Evolutionary conservation across 192 early-diverging fungal genomes (phyloP).

Genomic region (Coemansia biformis): DNA sequence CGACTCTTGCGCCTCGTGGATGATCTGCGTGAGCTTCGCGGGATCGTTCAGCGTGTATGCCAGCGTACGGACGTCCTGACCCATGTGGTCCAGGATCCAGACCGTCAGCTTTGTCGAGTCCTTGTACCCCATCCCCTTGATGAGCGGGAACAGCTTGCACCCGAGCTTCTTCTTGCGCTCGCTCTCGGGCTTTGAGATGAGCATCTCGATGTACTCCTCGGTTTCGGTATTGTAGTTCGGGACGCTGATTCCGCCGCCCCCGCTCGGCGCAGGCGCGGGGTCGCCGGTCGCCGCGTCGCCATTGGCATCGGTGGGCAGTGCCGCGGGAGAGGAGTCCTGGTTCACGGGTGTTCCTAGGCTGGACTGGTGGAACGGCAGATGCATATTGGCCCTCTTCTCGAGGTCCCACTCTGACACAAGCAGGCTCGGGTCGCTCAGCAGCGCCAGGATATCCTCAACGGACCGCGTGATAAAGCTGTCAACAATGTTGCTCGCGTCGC

Average conservation of each 20-base stretch:
- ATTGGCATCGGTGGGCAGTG: slow-evolving; percentile 1
- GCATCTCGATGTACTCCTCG: slow-evolving; percentile 48
- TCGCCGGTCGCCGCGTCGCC: not conserved
- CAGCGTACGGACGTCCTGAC: slow-evolving; percentile 46
- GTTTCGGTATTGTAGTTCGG: slow-evolving; percentile 34
- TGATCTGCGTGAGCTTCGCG: slow-evolving; percentile 24
- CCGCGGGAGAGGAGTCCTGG: slow-evolving; percentile 9
- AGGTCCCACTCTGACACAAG: slow-evolving; percentile 43
- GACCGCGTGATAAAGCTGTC: slow-evolving; percentile 21
- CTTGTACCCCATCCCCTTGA: slow-evolving; percentile 51
- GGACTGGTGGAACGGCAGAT: slow-evolving; percentile 8
- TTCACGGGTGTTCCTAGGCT: slow-evolving; percentile 9
- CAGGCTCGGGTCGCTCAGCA: slow-evolving; percentile 34
- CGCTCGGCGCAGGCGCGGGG: not conserved
- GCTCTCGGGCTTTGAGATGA: slow-evolving; percentile 43
- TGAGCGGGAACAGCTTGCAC: slow-evolving; percentile 50
- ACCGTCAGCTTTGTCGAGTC: slow-evolving; percentile 53
- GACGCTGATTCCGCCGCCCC: slow-evolving; percentile 14
- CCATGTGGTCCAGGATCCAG: slow-evolving; percentile 52
- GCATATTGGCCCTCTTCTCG: slow-evolving; percentile 21
- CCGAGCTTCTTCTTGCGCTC: slow-evolving; percentile 53
- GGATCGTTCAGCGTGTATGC: slow-evolving; percentile 48
- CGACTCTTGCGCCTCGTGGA: slow-evolving; percentile 40
- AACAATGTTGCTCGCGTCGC: slow-evolving; percentile 25
- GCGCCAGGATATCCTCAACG: slow-evolving; percentile 38